A percentile compares a stretch with the other conserved stretches of the same genome.
Conservation (phyloP, 495 filamentous ascomycete species). For the Aspergillus conjunctus region DNA sequence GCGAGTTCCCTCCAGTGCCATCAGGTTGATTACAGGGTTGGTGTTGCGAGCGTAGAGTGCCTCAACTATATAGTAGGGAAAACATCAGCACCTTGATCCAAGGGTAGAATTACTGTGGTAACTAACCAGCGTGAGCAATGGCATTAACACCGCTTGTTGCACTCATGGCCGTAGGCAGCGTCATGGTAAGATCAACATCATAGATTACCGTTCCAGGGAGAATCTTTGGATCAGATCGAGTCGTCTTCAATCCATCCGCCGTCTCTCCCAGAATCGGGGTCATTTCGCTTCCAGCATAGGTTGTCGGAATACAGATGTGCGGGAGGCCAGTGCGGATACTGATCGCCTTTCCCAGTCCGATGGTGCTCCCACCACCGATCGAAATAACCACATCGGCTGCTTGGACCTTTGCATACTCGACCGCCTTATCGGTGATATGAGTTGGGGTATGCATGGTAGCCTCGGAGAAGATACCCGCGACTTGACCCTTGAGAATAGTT, state of each 20-base stretch:
- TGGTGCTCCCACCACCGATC: conserved; percentile 67
- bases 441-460: conserved; percentile 72
- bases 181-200: conserved; percentile 69
- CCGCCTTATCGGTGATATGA: conserved; percentile 61
- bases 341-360: conserved; percentile 68
- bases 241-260: conserved; percentile 63
- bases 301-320: conserved; percentile 69
- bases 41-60: conserved; percentile 66
- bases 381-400: conserved; percentile 59
- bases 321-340: conserved; percentile 63
- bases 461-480: conserved; percentile 61
- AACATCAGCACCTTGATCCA: not conserved
- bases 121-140: conserved; percentile 64
- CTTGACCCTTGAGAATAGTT: conserved; percentile 49
- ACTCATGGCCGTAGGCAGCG: conserved; percentile 59
- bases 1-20: conserved; percentile 59
- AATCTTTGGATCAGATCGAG: conserved; percentile 65
- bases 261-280: conserved; percentile 71
- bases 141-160: conserved; percentile 70
- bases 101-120: not conserved
- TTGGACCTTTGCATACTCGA: conserved; percentile 51
- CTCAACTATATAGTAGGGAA: conserved; percentile 48
- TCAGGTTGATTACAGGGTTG: conserved; percentile 60
- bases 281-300: conserved; percentile 71
- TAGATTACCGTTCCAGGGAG: conserved; percentile 68